Evolutionary conservation across 345 rosid species (phyloP).

Genomic region (Arabis hirsuta): DNA sequence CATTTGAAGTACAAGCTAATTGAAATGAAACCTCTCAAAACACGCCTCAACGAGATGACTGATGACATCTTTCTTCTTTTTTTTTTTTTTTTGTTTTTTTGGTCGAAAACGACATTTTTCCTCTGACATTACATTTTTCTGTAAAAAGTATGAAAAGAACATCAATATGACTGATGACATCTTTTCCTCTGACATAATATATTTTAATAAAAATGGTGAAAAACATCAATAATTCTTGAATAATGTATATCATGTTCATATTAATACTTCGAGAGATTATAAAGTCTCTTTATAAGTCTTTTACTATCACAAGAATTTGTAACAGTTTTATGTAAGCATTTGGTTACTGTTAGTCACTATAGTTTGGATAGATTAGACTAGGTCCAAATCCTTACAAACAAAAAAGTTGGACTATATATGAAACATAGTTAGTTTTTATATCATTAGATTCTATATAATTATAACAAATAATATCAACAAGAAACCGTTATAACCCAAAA

Average conservation of each 20-base stretch:
- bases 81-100: too few species aligned
- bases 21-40: conserved; percentile 9
- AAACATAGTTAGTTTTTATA: background rate
- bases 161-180: background rate
- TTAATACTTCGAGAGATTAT: background rate
- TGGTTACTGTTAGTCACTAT: background rate
- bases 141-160: background rate
- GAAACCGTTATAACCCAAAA: background rate
- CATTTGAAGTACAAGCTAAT: background rate
- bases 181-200: conserved; percentile 13
- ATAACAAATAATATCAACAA: background rate
- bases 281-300: background rate
- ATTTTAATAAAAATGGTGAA: background rate
- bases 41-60: conserved; percentile 20
- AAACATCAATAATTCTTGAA: conserved; percentile 1
- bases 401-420: background rate
- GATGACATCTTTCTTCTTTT: conserved; percentile 4
- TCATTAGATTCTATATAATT: too few species aligned
- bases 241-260: background rate
- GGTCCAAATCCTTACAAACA: background rate
- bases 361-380: background rate
- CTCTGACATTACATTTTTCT: background rate
- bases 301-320: background rate
- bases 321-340: background rate
- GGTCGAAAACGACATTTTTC: background rate